Base-by-base conservation (phyloP, 805 yeast genomes). In the Candida railenensis region DNA sequence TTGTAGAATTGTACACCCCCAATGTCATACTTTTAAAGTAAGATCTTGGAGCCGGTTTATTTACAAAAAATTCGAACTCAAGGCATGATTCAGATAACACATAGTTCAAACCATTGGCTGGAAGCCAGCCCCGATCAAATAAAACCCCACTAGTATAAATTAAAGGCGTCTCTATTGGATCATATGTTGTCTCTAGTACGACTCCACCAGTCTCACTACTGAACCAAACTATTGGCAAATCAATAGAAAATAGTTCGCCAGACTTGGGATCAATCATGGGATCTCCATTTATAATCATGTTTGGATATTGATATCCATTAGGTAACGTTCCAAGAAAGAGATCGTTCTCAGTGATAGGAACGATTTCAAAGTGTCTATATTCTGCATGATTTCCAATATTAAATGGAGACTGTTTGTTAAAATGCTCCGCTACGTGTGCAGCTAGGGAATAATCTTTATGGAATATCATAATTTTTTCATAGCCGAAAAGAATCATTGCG, bases 21-120 rank as follows among this genome's bases (percentile, higher is more conserved):
- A 25, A 11, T 25, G 30, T 11, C 30, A 25, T 7, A 9, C 15
- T 37, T 37, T 46, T 53, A 51, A 54, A 45, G 8, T 49, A 34
- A 15, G 37, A 50, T 22, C 49, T 37, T 11, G 58, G 58, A 4
- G 56, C 56, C 4, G 52, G 51, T 36, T 53, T 54, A 2, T 51
- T 51, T 14, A 52, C 48, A 21, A 51, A 51, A 49, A 51, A 46
- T 38, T 54, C 58, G 44, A 54, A 54, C 38, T 54, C 55, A 3
- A 53, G 44, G 19, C 50, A 39, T 11, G 52, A 46, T 42, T 51
- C 55, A 5, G 48, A 46, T 43, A 49, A 45, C 30, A 54, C 47
- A 43, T 48, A 51, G 40, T 52, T 51, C 37, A 54, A 46, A 2
- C 58, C 58, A 40, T 48, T 49, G 4, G 43, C 45, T 3, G 44